Evolutionary conservation across 1,284 basidiomycete species (phyloP), one percentile per base, ranked within the genome.

Genomic region (Pseudozyma thailandica): DNA sequence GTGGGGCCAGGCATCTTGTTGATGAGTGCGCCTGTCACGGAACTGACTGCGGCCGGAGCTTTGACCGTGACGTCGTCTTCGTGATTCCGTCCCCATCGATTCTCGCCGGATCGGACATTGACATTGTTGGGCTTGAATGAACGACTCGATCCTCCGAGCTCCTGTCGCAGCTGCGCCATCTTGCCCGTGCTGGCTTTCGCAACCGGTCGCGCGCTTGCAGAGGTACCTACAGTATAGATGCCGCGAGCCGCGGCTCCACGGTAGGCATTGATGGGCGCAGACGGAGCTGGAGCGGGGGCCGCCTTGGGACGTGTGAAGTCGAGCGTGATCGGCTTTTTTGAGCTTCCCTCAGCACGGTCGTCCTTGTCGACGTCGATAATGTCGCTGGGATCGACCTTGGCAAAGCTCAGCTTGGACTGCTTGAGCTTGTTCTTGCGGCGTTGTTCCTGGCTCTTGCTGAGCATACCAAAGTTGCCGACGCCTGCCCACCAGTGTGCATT

Each of bases 41-140:
- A 65, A 54, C 74, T 78, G 39, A 63, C 63, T 7, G 78, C 78
- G 6, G 75, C 70, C 13, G 75, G 75, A 16, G 72, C 75, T n/a
- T 50, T 59, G 41, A 64, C 61, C 3, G 72, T 66, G 42, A 75
- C 74, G 13, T 72, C 71, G 23, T 74, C 60, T n/a, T 71, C 68
- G 21, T 71, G 60, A 25, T 71, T 71, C 52, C 68, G 61, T 30
- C 68, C 68, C 68, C 68, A 71, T 8, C 57, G 50, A 20, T 43
- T 28, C 6, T 66, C 57, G 21, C 45, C 54, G 1, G 55, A 23
- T 3, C 72, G 72, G 42, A 50, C 48, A n/a, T 73, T 75, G 47
- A 52, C 65, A 31, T 72, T 73, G 16, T 69, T 68, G 21, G 62
- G 69, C 33, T 62, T 68, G 35, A 56, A 74, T 18, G 47, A 53